Evolutionary conservation across 768 basidiomycete genomes (phyloP), one percentile per base, ranked within the genome.

Genomic region (Auriscalpium microsporum): DNA sequence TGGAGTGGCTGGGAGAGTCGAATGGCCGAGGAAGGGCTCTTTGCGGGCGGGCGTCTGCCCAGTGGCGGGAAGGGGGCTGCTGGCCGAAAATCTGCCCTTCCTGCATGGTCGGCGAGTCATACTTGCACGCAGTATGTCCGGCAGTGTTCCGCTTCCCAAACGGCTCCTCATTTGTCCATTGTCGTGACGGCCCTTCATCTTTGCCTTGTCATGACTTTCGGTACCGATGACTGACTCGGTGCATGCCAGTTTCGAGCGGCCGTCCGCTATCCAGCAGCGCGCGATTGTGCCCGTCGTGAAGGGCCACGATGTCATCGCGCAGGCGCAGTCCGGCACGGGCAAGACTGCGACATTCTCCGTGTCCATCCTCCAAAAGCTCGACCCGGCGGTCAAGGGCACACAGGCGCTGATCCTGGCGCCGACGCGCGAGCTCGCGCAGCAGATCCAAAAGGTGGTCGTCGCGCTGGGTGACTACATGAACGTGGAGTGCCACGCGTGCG

Each of bases 281-380:
- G 96, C 96, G 60, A 99, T 99, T 72, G 87, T 96, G 62, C 95
- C 96, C 64, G 94, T 99, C 69, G 85, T 94, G 65, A 94, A 94
- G 72, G 94, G 93, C 40, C 92, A 95, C 79, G 95, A 98, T 79
- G 94, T 96, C 65, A 97, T 97, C 65, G 95, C 94, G 55, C 94
- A 94, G 71, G 96, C 96, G 64, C 96, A 98, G 78, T 97, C 95
- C 35, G 96, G 96, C 64, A 98, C 96, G 59, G 96, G 96, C 70
- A 99, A 98, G 78, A 98, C 96, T 55, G 96, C 95, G 56, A 97
- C 96, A n/a, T 98, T 98, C 78, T 93, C 91, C 69, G 87, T 99
- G 68, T 95, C 94, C 55, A 95, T 98, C 69, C 86, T 99, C 62
- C 93, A 99, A 75, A 75, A 93, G 78, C 78, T 96, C 71, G 94